Conservation (phyloP, 2,329 filamentous ascomycete genomes). For the Raffaelea ambrosiae region DNA sequence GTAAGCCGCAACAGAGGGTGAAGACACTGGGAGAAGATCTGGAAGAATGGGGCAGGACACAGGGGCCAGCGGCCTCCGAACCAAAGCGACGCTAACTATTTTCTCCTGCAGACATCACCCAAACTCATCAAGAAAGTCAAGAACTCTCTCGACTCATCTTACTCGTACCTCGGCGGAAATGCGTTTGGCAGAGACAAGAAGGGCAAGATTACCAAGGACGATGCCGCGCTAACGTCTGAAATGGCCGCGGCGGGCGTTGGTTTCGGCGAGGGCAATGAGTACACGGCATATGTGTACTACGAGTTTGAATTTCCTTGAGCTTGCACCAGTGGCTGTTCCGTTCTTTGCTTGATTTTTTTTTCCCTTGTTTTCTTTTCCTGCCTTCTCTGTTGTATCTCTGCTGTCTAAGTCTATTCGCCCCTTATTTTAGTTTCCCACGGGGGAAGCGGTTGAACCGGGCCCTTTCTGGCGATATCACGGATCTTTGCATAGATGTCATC, state of each 20-base stretch:
- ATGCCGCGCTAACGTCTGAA: slow-evolving; percentile 68
- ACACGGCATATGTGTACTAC: slow-evolving; percentile 96
- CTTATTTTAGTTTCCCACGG: neutral
- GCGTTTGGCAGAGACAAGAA: slow-evolving; percentile 92
- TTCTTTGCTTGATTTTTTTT: neutral
- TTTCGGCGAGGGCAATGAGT: slow-evolving; percentile 68
- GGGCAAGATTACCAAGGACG: slow-evolving; percentile 84
- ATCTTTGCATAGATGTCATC: neutral
- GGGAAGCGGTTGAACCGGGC: too few species aligned
- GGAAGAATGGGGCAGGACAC: neutral
- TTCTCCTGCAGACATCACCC: slow-evolving; percentile 56
- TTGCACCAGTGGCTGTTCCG: neutral
- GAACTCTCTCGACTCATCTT: slow-evolving; percentile 69
- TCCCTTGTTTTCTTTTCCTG: neutral
- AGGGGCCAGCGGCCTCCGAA: neutral
- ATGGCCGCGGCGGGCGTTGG: slow-evolving; percentile 68
- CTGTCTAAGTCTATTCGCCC: neutral
- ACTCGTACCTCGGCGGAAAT: slow-evolving; percentile 89
- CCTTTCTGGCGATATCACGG: neutral
- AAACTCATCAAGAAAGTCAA: slow-evolving; percentile 77
- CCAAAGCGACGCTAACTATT: too few species aligned
- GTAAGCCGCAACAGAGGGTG: slow-evolving; percentile 38
- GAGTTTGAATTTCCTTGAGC: slow-evolving; percentile 67
- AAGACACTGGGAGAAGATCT: neutral
- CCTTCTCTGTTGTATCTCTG: neutral